Evolutionary conservation across 345 rosid species (phyloP), one percentile per base, ranked within the genome.

Genomic region (Kandelia obovata): DNA sequence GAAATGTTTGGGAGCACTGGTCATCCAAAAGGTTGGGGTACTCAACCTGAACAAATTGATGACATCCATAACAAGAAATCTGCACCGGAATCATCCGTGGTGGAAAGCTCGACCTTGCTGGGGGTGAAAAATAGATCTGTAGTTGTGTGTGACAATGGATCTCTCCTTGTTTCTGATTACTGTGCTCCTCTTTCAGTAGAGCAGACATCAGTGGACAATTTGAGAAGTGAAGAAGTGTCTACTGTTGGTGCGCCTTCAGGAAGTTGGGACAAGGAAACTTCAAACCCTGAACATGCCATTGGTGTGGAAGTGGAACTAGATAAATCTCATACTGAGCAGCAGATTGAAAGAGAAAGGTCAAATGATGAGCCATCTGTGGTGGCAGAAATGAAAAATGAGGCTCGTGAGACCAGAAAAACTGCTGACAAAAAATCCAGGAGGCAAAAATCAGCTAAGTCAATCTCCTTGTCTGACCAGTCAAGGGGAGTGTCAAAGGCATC

Each of bases 371-470:
- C 75, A 53, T 58, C 83, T 37, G 61, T 62, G 28, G 79, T 53
- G 46, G 57, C 79, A 10, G 92, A 83, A 69, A 73, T 63, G 26
- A 88, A 81, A 75, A 77, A 51, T 73, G 97, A 91, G 75, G 74
- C 67, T 34, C 78, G 78, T 61, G 97, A 86, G 62, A 80, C 71
- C 23, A 87, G 80, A 67, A 95, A 87, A 74, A 71, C 85, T 67
- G 80, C 90, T 30, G 97, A 87, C 69, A 95, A 92, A 87, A 92
- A 89, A 83, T 79, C 96, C 37, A 89, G 86, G 78, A 92, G 87
- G 80, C 96, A 90, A 68, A 91, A 90, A 68, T 76, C 83, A 78
- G 61, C 74, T 17, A 92, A 86, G 81, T 71, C 77, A 26, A 84
- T 73, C 74, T 58, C 67, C 56, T 64, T 86, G 58, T 68, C 87